Evolutionary conservation across 352 stramenopile genomes (phyloP), one percentile per base, ranked within the genome.

Genomic region (Peronospora tabacina): DNA sequence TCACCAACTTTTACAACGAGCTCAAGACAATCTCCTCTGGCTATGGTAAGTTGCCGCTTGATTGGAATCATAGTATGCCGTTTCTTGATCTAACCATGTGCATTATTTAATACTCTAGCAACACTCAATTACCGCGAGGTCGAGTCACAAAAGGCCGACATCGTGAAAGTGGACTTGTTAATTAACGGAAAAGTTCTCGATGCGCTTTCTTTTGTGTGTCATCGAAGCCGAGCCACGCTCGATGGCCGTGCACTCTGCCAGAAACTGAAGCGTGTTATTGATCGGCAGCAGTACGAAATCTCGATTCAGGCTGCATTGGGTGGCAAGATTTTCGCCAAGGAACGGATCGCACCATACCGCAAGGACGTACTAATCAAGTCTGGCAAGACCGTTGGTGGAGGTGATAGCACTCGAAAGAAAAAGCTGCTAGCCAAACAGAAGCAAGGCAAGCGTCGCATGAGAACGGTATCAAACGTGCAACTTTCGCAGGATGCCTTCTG

Each of bases 401-500:
- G 96, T 7, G 97, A 99, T 62, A 78, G 92, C 35, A 97, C 92
- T 40, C 75, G 97, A 42, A 99, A 99, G 69, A 98, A 98, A 57
- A 99, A 99, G 61, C 76, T 99, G 24, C 66, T 99, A 10, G 96
- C 98, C 56, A 99, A 98, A 72, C 97, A 99, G 68, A 99, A 99
- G 66, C 75, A 96, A 49, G 97, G 97, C 53, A 99, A 99, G 77
- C 96, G 97, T 52, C 89, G 90, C 49, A 94, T 97, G 72, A 97
- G 98, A 72, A 95, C 90, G 11, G 83, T 97, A 38, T 91, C 95
- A 7, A 98, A 97, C 53, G 95, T 99, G 3, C 76, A 94, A 56
- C 76, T 99, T 33, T 96, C 85, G 42, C 96, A 99, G 68, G 95
- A 96, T 47, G 96, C 95, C 13, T 98, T 99, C 66, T 97, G 98